Conservation (phyloP, 139 green algal genomes). For the Asterochloris erici region DNA sequence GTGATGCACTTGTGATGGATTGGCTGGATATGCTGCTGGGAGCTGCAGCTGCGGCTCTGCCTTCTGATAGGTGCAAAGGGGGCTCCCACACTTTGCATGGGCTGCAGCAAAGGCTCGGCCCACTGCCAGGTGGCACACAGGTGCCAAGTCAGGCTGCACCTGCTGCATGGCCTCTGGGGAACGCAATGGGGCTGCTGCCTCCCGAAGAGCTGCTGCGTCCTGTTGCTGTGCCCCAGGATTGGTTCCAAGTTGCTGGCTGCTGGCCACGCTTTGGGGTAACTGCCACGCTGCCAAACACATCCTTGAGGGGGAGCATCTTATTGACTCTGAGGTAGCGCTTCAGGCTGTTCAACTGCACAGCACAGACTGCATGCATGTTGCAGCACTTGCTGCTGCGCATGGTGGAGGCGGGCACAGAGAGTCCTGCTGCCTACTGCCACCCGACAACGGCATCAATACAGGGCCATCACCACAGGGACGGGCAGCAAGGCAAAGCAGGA, state of each 20-base stretch:
- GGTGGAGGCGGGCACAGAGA: background rate
- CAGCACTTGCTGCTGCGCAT: background rate
- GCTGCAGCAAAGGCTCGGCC: background rate
- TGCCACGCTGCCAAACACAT: background rate
- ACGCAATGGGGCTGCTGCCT: background rate
- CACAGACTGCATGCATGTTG: background rate
- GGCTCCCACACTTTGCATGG: background rate
- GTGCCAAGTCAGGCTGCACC: background rate
- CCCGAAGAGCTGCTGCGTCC: background rate
- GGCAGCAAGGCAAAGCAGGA: background rate
- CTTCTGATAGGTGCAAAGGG: background rate
- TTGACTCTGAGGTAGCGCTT: conserved; percentile 12
- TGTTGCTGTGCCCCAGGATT: background rate
- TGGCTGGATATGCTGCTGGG: background rate
- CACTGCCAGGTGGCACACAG: background rate
- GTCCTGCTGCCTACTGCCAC: background rate
- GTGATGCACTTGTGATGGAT: background rate
- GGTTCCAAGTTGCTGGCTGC: background rate
- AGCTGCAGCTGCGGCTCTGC: background rate
- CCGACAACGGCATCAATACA: background rate
- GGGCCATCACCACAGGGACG: background rate
- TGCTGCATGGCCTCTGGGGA: background rate
- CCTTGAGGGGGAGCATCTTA: background rate
- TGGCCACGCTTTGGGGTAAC: background rate
- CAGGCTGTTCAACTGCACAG: conserved; percentile 7